phyloP scores from a whole-genome alignment of 2,329 filamentous ascomycete species.

The Nemania bipapillata region DNA sequence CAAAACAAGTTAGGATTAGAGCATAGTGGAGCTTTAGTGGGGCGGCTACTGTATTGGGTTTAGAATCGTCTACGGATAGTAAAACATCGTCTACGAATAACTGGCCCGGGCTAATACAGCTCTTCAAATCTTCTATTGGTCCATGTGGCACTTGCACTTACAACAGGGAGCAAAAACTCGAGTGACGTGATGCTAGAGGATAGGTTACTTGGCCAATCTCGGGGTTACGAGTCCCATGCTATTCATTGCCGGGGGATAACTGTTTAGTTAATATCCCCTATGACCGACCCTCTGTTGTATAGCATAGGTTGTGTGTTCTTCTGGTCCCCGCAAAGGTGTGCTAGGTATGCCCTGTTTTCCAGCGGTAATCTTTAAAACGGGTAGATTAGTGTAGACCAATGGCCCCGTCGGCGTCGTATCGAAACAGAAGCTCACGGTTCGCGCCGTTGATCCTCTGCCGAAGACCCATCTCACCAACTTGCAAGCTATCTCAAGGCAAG shows the following conservation, averaged over 20 bases:
- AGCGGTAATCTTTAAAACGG: constrained; percentile 4
- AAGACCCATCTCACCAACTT: not conserved
- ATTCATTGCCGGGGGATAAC: constrained; percentile 5
- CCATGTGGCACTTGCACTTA: constrained; percentile 25
- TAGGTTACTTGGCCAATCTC: not conserved
- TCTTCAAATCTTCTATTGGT: constrained; percentile 42
- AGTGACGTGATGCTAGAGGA: constrained; percentile 26
- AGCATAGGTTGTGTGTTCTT: constrained; percentile 13
- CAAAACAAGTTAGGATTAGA: too few species aligned
- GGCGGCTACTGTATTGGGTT: too few species aligned
- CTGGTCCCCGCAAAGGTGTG: not conserved
- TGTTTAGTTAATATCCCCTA: not conserved
- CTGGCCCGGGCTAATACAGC: constrained; percentile 10
- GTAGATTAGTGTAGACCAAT: constrained; percentile 16
- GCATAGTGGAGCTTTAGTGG: too few species aligned
- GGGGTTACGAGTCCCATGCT: constrained; percentile 1
- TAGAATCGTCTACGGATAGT: too few species aligned
- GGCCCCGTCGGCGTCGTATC: not conserved
- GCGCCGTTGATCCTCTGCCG: constrained; percentile 14
- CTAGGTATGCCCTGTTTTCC: not conserved
- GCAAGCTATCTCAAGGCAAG: constrained; percentile 2
- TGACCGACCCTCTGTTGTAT: constrained; percentile 4
- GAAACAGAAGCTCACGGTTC: constrained; percentile 7
- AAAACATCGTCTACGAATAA: too few species aligned
- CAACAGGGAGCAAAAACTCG: constrained; percentile 16